Base-by-base conservation (phyloP, 2,329 filamentous ascomycete genomes). In the Claviceps quebecensis region DNA sequence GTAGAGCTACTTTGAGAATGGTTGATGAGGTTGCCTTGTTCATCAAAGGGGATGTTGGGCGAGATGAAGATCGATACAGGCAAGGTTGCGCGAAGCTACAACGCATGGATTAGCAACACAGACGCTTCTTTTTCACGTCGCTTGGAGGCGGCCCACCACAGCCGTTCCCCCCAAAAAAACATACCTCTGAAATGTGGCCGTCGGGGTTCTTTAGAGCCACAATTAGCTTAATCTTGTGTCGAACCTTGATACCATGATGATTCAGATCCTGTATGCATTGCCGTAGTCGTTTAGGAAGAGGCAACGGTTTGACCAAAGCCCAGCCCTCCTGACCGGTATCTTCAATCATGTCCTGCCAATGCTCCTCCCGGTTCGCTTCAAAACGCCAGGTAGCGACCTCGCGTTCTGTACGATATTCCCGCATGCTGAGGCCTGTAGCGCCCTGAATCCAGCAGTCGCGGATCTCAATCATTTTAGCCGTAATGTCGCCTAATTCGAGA, bases 61-160 rank as follows among this genome's bases (percentile, higher is more conserved):
- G 93, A 98, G 58, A 97, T 96, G 69, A 95, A 96, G 40, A 98
- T 83, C 51, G 88, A 88, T 16, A 97, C 79, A 1, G 93, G 90
- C 36, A 97, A 79, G 43, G 89, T 93, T 46, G 91, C 91, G 49
- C 91, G 84, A 49, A 96, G 79, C 81, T 86, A 57, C 43, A 19
- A 11, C 4, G 36, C 40, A 41, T 8, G 29, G 22, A 39, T 54
- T 19, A 52, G 47, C 45, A 49, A 47, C 4, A 22, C 6, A 19
- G 8, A n/a, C 14, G 5, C 44, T 8, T n/a, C 29, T 6, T 11
- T 34, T 34, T 11, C 9, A 11, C 29, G 11, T 11, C 9, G 29
- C 29, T 34, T 34, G 29, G 9, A 34, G 29, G 9, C 29, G 11
- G 29, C 29, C 29, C 29, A 9, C 29, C 29, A 34, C 9, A 34